Evolutionary conservation across 1,284 basidiomycete genomes (phyloP), one percentile per base, ranked within the genome.

Genomic region (Schizophyllum amplum): DNA sequence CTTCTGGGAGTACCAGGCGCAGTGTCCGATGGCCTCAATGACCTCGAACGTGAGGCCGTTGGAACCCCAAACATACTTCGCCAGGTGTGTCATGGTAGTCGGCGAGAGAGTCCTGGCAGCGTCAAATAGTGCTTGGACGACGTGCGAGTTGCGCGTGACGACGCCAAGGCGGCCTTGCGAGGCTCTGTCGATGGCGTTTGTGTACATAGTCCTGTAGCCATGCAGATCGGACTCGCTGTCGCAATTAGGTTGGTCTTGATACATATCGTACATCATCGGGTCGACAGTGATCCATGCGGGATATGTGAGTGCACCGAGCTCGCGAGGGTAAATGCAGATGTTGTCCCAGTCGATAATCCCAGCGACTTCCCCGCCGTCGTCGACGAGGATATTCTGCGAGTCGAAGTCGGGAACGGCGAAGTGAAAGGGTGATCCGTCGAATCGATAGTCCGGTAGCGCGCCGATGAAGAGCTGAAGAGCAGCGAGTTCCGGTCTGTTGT

Each of bases 281-380:
- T 67, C 64, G 23, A 54, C 53, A 1, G 65, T 67, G 42, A 67
- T 59, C 66, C 65, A 67, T 22, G 62, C 56, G 4, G 66, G 65
- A 57, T 67, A 67, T 42, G 53, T 54, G 46, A 62, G 62, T 51
- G 59, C 60, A 2, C 58, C 64, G 52, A 57, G 55, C 42, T 63
- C 59, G 20, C 64, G 54, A 17, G 64, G 62, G 47, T 46, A 51
- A 46, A 60, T 54, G n/a, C 11, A 21, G 15, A 61, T 54, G 22
- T 52, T 59, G 58, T 66, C 65, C 64, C 66, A 67, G 53, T 67
- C 66, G 20, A 65, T 64, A 26, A 67, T 47, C 25, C 60, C 61
- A n/a, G 62, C 62, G 15, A 66, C 56, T 33, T 55, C 55, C 20
- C 64, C 63, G 15, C 63, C 56, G 20, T 58, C 61, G 52, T 64